phyloP scores from a whole-genome alignment of 1,139 yeast genomes.

The Geotrichum carabidarum region DNA sequence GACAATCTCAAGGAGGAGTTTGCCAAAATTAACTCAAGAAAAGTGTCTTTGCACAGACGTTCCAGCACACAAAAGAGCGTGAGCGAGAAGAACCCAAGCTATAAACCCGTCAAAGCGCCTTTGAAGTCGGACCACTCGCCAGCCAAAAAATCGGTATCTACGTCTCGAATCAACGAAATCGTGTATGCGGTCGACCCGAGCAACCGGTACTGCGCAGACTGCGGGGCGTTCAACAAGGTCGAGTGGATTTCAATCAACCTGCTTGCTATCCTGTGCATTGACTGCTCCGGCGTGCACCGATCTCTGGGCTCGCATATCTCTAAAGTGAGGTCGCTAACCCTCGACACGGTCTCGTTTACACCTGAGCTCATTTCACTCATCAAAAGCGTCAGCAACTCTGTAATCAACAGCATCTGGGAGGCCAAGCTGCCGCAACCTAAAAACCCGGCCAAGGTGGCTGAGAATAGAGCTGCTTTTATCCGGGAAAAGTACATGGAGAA shows the following conservation, averaged over 20 bases:
- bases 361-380: slow-evolving; percentile 55
- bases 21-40: slow-evolving; percentile 15
- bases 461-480: slow-evolving; percentile 38
- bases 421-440: slow-evolving; percentile 43
- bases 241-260: slow-evolving; percentile 87
- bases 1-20: slow-evolving; percentile 15
- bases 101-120: slow-evolving; percentile 6
- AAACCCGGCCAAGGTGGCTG: slow-evolving; percentile 35
- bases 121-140: background rate
- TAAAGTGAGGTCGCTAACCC: slow-evolving; percentile 70
- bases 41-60: slow-evolving; percentile 15
- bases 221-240: slow-evolving; percentile 57
- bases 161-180: slow-evolving; percentile 18
- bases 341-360: slow-evolving; percentile 66
- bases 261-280: slow-evolving; percentile 68
- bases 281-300: slow-evolving; percentile 74
- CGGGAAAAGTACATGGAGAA: slow-evolving; percentile 42
- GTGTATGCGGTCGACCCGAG: slow-evolving; percentile 42
- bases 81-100: background rate
- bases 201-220: slow-evolving; percentile 71
- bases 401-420: slow-evolving; percentile 58
- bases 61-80: slow-evolving; percentile 10
- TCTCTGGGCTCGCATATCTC: slow-evolving; percentile 71
- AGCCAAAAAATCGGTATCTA: background rate
- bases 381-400: slow-evolving; percentile 59